Evolutionary conservation across 371 early-diverging fungal species (phyloP).

Genomic region (Mucor indicus): DNA sequence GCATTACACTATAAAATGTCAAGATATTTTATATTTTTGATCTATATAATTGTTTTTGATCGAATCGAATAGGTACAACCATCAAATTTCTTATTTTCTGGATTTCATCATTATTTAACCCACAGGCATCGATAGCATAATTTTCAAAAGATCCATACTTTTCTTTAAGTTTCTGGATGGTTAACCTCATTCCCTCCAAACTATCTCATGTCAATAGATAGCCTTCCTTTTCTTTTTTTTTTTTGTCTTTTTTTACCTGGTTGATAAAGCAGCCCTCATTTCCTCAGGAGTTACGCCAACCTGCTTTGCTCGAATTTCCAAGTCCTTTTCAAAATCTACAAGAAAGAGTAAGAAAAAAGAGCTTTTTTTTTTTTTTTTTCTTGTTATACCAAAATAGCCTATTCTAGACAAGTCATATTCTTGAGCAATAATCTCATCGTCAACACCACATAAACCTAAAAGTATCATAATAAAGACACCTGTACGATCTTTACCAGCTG

Average conservation of each 20-base stretch:
- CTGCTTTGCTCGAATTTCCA: conserved; percentile 9
- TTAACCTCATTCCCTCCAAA: conserved; percentile 23
- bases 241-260: conserved; percentile 20
- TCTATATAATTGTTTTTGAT: conserved; percentile 35
- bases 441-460: conserved; percentile 66
- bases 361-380: no score
- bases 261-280: conserved; percentile 36
- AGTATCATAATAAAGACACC: conserved; percentile 73
- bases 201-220: no score
- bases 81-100: conserved; percentile 20
- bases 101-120: conserved; percentile 18
- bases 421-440: conserved; percentile 64
- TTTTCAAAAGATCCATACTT: conserved; percentile 34
- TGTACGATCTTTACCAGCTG: conserved; percentile 86
- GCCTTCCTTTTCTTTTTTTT: no score
- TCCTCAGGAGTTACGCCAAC: conserved; percentile 25
- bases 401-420: conserved; percentile 62
- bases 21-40: conserved; percentile 23
- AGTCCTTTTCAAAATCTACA: conserved; percentile 15
- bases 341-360: no score
- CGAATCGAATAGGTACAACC: conserved; percentile 33
- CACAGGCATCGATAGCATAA: conserved; percentile 23
- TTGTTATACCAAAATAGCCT: conserved; percentile 38
- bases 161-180: conserved; percentile 16
- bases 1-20: no score